These are phyloP conservation scores for Haplosporangium sp. DNA, from an alignment of 371 early-diverging fungal species.

Conservation along the genomic window DNA sequence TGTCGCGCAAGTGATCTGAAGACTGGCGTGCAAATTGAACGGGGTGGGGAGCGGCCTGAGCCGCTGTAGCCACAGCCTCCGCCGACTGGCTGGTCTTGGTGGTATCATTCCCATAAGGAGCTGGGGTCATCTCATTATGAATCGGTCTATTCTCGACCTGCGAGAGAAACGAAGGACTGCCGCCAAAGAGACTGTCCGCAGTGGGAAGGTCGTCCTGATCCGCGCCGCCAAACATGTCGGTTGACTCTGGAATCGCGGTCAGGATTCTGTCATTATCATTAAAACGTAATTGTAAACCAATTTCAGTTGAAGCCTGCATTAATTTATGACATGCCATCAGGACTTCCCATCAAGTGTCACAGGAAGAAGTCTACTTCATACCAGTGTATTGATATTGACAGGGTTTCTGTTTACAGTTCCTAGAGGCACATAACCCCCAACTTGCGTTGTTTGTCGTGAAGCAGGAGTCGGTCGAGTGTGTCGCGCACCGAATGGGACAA, in stretches of 20 bases:
- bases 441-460: no score
- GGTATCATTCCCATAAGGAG: background rate
- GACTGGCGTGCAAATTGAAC: background rate
- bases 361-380: no score
- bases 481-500: no score
- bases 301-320: no score
- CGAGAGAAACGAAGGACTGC: constrained; percentile 15
- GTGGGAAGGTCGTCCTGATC: constrained; percentile 36
- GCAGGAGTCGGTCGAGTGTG: no score
- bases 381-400: no score
- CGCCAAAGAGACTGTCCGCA: constrained; percentile 49
- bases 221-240: background rate
- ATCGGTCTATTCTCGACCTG: background rate
- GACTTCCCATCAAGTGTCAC: no score
- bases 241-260: background rate
- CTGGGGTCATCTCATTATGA: background rate
- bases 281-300: no score
- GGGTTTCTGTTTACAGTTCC: no score
- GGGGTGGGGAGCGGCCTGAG: background rate
- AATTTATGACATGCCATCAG: no score
- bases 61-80: background rate
- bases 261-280: background rate
- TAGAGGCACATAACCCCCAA: no score
- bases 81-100: background rate
- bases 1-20: no score